A percentile compares a stretch with the other conserved stretches of the same genome.
phyloP scores from a whole-genome alignment of 805 yeast genomes.

The Saccharomyces jurei region DNA sequence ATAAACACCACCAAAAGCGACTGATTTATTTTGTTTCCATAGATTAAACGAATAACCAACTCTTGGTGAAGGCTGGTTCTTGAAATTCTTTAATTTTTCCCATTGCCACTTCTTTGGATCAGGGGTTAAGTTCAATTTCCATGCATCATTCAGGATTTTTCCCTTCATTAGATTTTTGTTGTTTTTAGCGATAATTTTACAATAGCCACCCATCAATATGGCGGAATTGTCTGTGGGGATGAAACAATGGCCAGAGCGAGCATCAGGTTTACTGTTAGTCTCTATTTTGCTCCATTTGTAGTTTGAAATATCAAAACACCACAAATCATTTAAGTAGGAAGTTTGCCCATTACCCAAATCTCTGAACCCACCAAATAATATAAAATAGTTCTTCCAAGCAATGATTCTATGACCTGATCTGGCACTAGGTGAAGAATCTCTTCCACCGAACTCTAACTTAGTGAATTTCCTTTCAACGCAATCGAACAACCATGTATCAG shows the following conservation, averaged over 20 bases:
- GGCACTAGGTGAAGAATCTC: constrained; percentile 67
- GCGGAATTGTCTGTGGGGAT: constrained; percentile 77
- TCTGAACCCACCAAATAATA: constrained; percentile 87
- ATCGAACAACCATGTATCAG: constrained; percentile 93
- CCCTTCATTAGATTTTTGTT: constrained; percentile 85
- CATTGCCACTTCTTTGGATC: constrained; percentile 68
- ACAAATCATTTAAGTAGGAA: constrained; percentile 73
- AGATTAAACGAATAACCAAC: constrained; percentile 89
- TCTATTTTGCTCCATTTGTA: constrained; percentile 89
- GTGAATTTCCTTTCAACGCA: constrained; percentile 82
- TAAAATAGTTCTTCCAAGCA: constrained; percentile 82
- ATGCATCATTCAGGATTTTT: constrained; percentile 74
- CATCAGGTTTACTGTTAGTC: constrained; percentile 84
- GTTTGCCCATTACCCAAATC: constrained; percentile 73
- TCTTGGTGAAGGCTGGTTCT: constrained; percentile 83
- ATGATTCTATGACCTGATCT: constrained; percentile 90
- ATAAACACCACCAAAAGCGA: constrained; percentile 90
- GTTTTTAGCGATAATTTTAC: constrained; percentile 69
- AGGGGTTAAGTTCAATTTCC: constrained; percentile 81
- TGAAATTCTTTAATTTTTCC: constrained; percentile 86
- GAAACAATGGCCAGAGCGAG: constrained; percentile 88
- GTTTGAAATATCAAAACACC: constrained; percentile 86
- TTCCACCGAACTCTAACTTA: constrained; percentile 48
- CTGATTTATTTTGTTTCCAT: constrained; percentile 80
- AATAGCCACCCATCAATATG: constrained; percentile 84